Base-by-base conservation (phyloP, 2,329 filamentous ascomycete genomes). In the Cladosporium sp. region DNA sequence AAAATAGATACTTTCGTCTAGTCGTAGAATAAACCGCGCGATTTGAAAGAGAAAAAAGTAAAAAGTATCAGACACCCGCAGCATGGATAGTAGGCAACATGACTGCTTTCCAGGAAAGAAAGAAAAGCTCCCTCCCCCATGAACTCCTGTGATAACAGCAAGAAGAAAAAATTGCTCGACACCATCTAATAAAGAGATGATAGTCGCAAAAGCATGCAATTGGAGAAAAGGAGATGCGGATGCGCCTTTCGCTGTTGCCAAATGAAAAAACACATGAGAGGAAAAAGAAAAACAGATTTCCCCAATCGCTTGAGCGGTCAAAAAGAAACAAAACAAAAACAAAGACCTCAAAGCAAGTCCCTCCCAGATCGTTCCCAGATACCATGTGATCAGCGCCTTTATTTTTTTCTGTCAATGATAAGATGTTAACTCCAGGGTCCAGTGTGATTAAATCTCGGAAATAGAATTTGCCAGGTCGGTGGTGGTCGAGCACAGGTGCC, bases 1-100 rank as follows among this genome's bases (percentile, higher is more conserved):
- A 25, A 27, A 18, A 39, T 22, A 38, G 13, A 48, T 48, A 48
- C 45, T 48, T 48, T 48, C 45, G 36, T 48, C 45, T 48, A 48
- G 29, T 48, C 45, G 25, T 48, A 32, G 45, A 39, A 39, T 32
- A 40, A n/a, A 25, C 33, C 27, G 38, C 45, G 36, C 45, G 32
- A 33, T 18, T 48, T 27, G 19, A 15, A 30, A 20, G 30, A 36
- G 38, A 18, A 27, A 40, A 22, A 27, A 20, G 20, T 38, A 11
- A 46, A 46, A 9, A 16, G 20, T n/a, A 15, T 7, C 16, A 38
- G 11, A n/a, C 15, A 38, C 11, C 22, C 29, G n/a, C 15, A 9
- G 7, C 19, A 35, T 35, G 15, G 4, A 45, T 29, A 27, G 9
- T 27, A 27, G 22, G 22, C 22, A 9, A 9, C 9, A 27, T 27